Evolutionary conservation across 2,329 filamentous ascomycete species (phyloP).

Genomic region (Colletotrichum cuscutae): DNA sequence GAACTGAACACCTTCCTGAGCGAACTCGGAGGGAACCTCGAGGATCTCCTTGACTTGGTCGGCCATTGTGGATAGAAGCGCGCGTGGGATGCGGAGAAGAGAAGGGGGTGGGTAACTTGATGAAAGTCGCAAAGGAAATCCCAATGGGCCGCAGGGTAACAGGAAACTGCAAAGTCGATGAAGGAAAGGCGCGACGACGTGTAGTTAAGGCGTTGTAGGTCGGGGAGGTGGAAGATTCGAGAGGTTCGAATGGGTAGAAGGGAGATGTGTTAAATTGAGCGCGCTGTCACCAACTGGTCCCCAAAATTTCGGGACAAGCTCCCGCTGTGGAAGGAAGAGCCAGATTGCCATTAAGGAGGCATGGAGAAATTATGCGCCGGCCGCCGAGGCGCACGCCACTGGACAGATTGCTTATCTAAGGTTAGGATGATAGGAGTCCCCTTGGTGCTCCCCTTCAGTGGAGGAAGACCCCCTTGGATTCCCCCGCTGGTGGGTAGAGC

Average conservation of each 20-base stretch:
- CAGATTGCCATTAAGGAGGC: conserved; percentile 36
- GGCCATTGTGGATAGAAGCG: conserved; percentile 59
- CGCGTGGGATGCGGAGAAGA: conserved; percentile 24
- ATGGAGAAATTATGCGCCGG: conserved; percentile 33
- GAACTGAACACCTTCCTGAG: conserved; percentile 71
- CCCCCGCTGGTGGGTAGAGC: not conserved
- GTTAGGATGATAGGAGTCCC: conserved; percentile 1
- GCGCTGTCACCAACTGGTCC: conserved; percentile 26
- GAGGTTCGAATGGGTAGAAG: conserved; percentile 27
- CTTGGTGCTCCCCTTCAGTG: not conserved
- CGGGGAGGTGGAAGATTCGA: conserved; percentile 33
- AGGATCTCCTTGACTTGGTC: conserved; percentile 77
- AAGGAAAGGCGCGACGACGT: conserved; percentile 27
- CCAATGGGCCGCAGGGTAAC: conserved; percentile 21
- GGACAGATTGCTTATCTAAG: conserved; percentile 17
- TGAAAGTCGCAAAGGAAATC: conserved; percentile 16
- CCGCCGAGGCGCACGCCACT: conserved; percentile 20
- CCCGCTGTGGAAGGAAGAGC: conserved; percentile 33
- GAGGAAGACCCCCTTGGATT: conserved; percentile 24
- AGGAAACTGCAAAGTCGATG: not conserved
- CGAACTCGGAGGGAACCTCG: conserved; percentile 74
- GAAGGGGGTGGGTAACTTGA: not conserved
- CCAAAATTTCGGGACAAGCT: conserved; percentile 34
- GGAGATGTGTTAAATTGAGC: conserved; percentile 36
- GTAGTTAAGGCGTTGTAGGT: conserved; percentile 32